These are phyloP conservation scores for Artemisia annua DNA, from an alignment of 129 eudicot species.

Conservation along the genomic window DNA sequence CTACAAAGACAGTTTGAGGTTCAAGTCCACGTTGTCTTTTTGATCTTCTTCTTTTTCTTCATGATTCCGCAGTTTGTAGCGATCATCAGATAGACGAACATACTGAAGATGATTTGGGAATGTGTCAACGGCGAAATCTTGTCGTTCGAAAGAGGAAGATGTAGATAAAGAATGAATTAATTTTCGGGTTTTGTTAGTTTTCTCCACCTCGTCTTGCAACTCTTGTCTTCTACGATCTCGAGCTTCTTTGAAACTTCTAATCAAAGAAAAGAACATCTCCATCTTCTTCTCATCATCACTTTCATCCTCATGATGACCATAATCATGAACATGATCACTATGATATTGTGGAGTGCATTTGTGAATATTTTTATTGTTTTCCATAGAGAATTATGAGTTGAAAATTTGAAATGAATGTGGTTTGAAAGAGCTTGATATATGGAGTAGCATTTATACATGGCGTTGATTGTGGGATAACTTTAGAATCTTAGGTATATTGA, in stretches of 20 bases:
- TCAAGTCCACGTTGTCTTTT: slow-evolving; percentile 6
- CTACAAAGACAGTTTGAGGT: slow-evolving; percentile 32
- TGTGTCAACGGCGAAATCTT: slow-evolving; percentile 29
- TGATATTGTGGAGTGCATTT: neutral
- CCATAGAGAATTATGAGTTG: neutral
- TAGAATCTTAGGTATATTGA: too few species aligned
- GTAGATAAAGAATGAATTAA: slow-evolving; percentile 19
- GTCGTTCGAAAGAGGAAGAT: slow-evolving; percentile 30
- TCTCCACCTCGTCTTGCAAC: slow-evolving; percentile 16
- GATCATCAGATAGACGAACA: neutral
- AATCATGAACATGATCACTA: neutral
- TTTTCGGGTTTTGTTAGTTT: slow-evolving; percentile 12
- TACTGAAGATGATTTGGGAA: neutral
- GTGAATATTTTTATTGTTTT: neutral
- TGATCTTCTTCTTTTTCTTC: neutral
- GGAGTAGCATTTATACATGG: too few species aligned
- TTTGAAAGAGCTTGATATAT: too few species aligned
- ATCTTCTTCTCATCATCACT: slow-evolving; percentile 41
- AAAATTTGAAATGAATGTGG: too few species aligned
- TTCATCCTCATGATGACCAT: neutral
- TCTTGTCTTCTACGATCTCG: slow-evolving; percentile 27
- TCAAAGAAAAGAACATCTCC: slow-evolving; percentile 41
- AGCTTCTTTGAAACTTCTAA: slow-evolving; percentile 35
- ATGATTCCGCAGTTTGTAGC: neutral
- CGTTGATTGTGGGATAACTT: too few species aligned